These are phyloP conservation scores for Sherardia arvensis DNA, from an alignment of 257 asterid species.

Conservation along the genomic window DNA sequence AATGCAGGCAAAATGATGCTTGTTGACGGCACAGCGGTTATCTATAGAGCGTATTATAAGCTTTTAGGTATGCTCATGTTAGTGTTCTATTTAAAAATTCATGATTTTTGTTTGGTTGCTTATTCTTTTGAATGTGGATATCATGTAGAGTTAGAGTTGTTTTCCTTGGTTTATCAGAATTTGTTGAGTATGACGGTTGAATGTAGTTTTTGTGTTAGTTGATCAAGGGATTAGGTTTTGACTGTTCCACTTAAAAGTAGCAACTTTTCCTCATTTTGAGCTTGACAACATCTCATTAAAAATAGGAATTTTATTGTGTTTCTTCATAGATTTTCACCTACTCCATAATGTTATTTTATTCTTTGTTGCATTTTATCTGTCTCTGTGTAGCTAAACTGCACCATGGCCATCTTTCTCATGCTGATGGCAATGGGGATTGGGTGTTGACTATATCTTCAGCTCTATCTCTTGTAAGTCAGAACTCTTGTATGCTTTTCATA, in stretches of 20 bases:
- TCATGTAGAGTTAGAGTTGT: not conserved
- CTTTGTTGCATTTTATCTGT: constrained; percentile 19
- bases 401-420: constrained; percentile 87
- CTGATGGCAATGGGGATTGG: constrained; percentile 99
- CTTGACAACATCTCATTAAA: not conserved
- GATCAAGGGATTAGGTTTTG: not conserved
- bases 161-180: not conserved
- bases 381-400: constrained; percentile 64
- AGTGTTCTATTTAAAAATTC: not conserved
- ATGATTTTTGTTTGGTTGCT: not conserved
- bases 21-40: constrained; percentile 81
- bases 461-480: constrained; percentile 66
- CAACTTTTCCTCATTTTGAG: not conserved
- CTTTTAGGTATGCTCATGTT: constrained; percentile 58
- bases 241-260: not conserved
- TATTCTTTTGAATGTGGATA: not conserved
- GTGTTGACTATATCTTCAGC: constrained; percentile 90
- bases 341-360: not conserved
- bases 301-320: not conserved
- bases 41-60: constrained; percentile 84
- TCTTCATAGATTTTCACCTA: constrained; percentile 5
- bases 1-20: constrained; percentile 79
- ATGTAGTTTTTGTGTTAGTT: not conserved
- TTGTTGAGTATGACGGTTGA: not conserved
- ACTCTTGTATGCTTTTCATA: constrained; percentile 4